Base-by-base conservation (phyloP, 495 filamentous ascomycete species). In the Cairneyella variabilis region DNA sequence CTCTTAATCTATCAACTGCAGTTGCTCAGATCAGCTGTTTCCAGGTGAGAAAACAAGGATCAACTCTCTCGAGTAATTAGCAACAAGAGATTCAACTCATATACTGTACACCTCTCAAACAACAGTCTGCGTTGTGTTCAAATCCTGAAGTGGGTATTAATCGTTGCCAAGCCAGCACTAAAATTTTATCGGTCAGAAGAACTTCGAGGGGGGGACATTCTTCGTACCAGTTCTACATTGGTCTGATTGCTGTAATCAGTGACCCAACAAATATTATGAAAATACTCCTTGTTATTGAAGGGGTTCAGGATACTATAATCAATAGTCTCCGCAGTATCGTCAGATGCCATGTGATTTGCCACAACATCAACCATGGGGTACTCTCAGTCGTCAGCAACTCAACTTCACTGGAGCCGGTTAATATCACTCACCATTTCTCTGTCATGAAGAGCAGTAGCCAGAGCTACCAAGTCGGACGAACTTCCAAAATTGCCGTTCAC, bases 1-100 rank as follows among this genome's bases (percentile, higher is more conserved):
- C 70, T 14, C 89, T 83, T 21, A 93, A 76, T 8, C 85, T 88
- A 57, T 93, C 89, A 54, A 93, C 83, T 30, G 74, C 74, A 63
- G 37, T 12, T 52, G 3, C n/a, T 23, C 9, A 47, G 23, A 27
- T 26, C 14, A 14, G 27, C 7, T 8, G 23, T 11, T 17, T 5
- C 17, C 18, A 3, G 46, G 25, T n/a, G n/a, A n/a, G n/a, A n/a
- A n/a, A n/a, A n/a, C n/a, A n/a, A n/a, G n/a, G n/a, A n/a, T n/a
- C n/a, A n/a, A n/a, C n/a, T n/a, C n/a, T n/a, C n/a, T 48, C n/a
- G 34, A 47, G 30, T 54, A 46, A 18, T 32, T 21, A 14, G 42
- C 20, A n/a, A 54, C 38, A 10, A 47, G 18, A 18, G 45, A 38
- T 18, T 54, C 66, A 47, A 90, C 75, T 89, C 89, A 93, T 20